Conservation (phyloP, 306 rosid species). For the Cicer pinnatifidum region DNA sequence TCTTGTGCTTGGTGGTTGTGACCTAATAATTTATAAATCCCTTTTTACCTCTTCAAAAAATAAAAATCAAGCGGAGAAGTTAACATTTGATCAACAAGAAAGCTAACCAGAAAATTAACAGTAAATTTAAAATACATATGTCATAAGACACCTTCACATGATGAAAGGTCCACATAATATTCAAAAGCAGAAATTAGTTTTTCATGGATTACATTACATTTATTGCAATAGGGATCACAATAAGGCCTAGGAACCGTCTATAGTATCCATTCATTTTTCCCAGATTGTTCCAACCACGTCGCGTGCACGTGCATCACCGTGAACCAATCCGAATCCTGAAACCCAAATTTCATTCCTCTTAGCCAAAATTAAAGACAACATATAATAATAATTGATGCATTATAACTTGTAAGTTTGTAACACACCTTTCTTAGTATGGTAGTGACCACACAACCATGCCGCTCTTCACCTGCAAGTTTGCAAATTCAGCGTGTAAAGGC, state of each 20-base stretch:
- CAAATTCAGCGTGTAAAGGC: slow-evolving; percentile 19
- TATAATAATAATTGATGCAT: slow-evolving; percentile 17
- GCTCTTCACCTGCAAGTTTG: slow-evolving; percentile 46
- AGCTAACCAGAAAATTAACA: slow-evolving; percentile 39
- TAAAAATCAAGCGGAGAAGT: background rate
- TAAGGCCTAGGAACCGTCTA: slow-evolving; percentile 41
- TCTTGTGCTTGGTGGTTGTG: too few species aligned
- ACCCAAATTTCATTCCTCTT: slow-evolving; percentile 45
- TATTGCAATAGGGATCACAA: slow-evolving; percentile 47
- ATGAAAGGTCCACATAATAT: slow-evolving; percentile 2
- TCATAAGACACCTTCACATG: slow-evolving; percentile 36
- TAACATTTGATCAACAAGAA: slow-evolving; percentile 33
- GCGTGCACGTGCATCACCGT: slow-evolving; percentile 70
- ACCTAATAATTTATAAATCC: too few species aligned
- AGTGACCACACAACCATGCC: slow-evolving; percentile 49
- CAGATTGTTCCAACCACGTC: slow-evolving; percentile 56
- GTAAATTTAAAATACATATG: slow-evolving; percentile 33
- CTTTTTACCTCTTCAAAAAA: too few species aligned
- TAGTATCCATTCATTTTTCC: slow-evolving; percentile 49
- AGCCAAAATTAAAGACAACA: slow-evolving; percentile 22
- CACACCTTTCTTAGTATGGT: slow-evolving; percentile 49
- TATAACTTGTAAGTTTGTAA: slow-evolving; percentile 20
- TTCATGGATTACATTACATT: slow-evolving; percentile 39
- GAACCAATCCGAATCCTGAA: slow-evolving; percentile 65
- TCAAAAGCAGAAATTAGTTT: slow-evolving; percentile 35